Evolutionary conservation across 129 eudicot species (phyloP), one percentile per base, ranked within the genome.

Genomic region (Smallanthus sonchifolius): DNA sequence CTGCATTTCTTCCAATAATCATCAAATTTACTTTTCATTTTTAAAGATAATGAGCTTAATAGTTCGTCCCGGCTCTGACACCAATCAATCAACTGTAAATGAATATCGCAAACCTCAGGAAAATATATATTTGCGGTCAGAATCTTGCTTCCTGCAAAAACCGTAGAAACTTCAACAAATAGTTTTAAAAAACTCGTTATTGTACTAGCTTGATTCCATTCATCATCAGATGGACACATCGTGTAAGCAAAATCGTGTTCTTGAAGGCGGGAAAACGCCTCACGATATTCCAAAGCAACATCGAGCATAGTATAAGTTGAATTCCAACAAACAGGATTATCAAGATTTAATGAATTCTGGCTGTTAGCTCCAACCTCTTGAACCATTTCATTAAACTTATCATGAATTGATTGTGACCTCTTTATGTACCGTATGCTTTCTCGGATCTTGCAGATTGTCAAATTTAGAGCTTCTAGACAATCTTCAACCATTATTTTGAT

Each of bases 1-100:
- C 98, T 90, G 81, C 97, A 90, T 45, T 90, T 93, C 75, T 86
- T 90, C 98, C 98, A 93, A 59, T 93, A 93, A n/a, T 90, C 91
- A 38, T 93, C 98, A 54, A 93, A 93, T 75, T 82, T 93, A 24
- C 77, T 76, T 77, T 90, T 93, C 92, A 93, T 81, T 78, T 90
- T 90, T 82, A 86, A 55, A 1, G 96, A 92, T 79, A 93, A 44
- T 2, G 83, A 73, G 37, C 81, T 86, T 63, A 93, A 78, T 66
- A 80, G 80, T 40, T 86, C 93, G 74, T 93, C 98, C 38, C 84
- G 69, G 71, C 85, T 84, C 59, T 90, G 96, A 70, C 98, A 90
- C 98, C 98, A 93, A 19, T 87, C 92, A 59, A 90, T 88, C 73
- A 93, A 83, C 77, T 86, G 92, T 75, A 87, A 75, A 78, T 93